A percentile compares a stretch with the other conserved stretches of the same genome.
Conservation (phyloP, 2,329 filamentous ascomycete species). For the Trichocomaceae sp. region DNA sequence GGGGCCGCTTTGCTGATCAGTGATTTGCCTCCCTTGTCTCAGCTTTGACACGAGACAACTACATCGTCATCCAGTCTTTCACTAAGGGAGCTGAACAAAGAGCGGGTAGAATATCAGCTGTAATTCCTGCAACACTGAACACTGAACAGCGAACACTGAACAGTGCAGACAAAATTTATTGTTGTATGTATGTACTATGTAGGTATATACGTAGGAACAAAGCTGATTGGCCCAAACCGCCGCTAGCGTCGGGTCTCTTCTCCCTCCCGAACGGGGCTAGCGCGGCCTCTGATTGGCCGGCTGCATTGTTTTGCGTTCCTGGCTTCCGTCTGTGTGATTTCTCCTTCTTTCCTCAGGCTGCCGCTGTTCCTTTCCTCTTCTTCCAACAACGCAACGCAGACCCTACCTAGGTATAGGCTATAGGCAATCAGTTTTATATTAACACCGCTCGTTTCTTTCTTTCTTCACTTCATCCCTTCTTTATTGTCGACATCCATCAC, state of each 20-base stretch:
- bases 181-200: neutral
- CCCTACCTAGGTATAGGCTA: too few relatives aligned
- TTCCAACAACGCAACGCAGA: neutral
- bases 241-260: neutral
- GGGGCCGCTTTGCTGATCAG: too few relatives aligned
- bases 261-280: neutral
- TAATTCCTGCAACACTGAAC: too few relatives aligned
- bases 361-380: neutral
- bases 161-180: too few relatives aligned
- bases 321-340: neutral
- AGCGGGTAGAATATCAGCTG: too few relatives aligned
- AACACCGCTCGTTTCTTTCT: neutral
- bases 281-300: neutral
- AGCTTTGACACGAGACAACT: too few relatives aligned
- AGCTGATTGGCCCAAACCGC: neutral
- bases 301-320: neutral
- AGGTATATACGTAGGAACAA: too few relatives aligned
- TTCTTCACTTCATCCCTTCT: neutral
- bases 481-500: neutral
- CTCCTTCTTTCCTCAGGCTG: neutral
- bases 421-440: too few relatives aligned
- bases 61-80: too few relatives aligned
- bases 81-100: too few relatives aligned
- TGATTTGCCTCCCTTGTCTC: too few relatives aligned
- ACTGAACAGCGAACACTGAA: too few relatives aligned